Evolutionary conservation across 495 filamentous ascomycete species (phyloP).

Genomic region (Aspergillus mulundensis): DNA sequence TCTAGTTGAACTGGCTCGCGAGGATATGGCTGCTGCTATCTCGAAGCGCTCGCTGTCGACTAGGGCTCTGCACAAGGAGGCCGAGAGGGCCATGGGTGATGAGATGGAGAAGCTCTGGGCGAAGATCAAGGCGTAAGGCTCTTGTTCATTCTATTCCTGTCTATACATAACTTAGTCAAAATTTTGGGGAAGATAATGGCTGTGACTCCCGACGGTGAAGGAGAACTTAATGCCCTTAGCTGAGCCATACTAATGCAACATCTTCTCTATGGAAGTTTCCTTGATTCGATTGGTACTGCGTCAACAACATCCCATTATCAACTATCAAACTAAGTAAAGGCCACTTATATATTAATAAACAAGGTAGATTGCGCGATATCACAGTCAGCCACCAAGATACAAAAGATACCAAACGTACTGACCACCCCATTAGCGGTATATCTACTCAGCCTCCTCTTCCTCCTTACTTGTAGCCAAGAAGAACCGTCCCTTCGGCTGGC

Average conservation of each 20-base stretch:
- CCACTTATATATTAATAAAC: neutral
- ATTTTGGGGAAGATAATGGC: neutral
- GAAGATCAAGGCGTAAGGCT: slow-evolving; percentile 6
- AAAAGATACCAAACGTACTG: neutral
- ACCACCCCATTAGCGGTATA: too few species aligned
- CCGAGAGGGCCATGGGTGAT: slow-evolving; percentile 27
- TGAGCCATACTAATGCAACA: neutral
- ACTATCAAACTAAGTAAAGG: neutral
- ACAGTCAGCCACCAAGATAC: neutral
- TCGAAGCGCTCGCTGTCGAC: slow-evolving; percentile 26
- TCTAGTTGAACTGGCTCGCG: slow-evolving; percentile 34
- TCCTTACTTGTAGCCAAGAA: slow-evolving; percentile 39
- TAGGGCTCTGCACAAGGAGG: slow-evolving; percentile 29
- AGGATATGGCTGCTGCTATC: slow-evolving; percentile 32
- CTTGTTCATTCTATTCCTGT: too few species aligned
- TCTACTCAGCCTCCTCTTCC: slow-evolving; percentile 39
- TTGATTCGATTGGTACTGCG: neutral
- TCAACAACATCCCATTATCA: neutral
- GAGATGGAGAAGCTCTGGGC: slow-evolving; percentile 30
- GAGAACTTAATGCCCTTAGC: neutral
- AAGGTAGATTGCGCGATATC: neutral
- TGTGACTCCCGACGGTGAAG: neutral
- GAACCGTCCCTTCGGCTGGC: slow-evolving; percentile 34
- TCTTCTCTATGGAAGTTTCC: neutral
- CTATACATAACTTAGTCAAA: neutral